Base-by-base conservation (phyloP, 2,329 filamentous ascomycete genomes). In the Trichoderma brevicompactum region DNA sequence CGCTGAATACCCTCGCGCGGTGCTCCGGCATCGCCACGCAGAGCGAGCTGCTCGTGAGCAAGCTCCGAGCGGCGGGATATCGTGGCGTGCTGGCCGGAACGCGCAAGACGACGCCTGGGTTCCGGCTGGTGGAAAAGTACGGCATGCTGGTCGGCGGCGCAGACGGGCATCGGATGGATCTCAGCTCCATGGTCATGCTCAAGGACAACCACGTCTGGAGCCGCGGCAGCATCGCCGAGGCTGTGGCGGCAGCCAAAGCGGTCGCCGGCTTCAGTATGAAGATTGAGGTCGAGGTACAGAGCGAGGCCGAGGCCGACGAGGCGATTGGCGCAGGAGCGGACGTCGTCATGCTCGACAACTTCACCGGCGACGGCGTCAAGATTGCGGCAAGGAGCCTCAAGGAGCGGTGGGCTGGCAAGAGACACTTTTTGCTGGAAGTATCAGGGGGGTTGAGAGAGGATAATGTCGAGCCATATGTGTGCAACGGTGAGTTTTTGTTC, bases 181-280 rank as follows among this genome's bases (percentile, higher is more conserved):
- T 99, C 65, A 91, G 88, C 76, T 87, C 89, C 69, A 98, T 99
- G 95, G 94, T 94, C 65, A 99, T 99, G 95, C 84, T 99, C 69
- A 99, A 99, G 82, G 95, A 99, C 79, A 99, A 99, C 79, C 95
- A 99, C 79, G 90, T 99, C 65, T 97, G 94, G 90, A 92, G 92
- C 68, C 89, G 91, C 62, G 90, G 90, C 32, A 92, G 90, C 74
- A 98, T 99, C 77, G 88, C 90, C 1, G 87, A 91, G 23, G 95
- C 95, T 6, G 94, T 99, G 28, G 82, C 82, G 46, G 92, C 94
- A 2, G 95, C 95, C 28, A 92, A 92, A 76, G 84, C 88, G 10
- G 92, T 90, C 0, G 94, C 89, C 8, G 95, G 95, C 0, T 99
- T 98, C 78, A 88, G 91, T 46, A 83, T 97, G 66, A 99, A 98